Evolutionary conservation across 257 asterid genomes (phyloP), one percentile per base, ranked within the genome.

Genomic region (Lycium ferocissimum): DNA sequence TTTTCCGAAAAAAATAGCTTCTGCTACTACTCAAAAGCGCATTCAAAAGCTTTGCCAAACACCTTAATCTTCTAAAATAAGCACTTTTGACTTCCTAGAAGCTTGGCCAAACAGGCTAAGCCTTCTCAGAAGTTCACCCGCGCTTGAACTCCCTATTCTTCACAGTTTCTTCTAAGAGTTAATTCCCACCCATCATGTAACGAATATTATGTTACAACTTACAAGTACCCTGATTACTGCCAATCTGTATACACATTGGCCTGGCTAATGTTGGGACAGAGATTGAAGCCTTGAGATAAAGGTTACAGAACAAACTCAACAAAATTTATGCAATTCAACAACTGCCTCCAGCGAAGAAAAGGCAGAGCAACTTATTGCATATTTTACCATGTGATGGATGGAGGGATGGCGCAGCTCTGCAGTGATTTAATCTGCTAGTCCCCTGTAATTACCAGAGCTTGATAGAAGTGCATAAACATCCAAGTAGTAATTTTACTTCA

Each of bases 401-500:
- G 51, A 35, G 35, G 76, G 49, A 62, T 67, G 49, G 2, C 13
- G 4, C 49, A 37, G 75, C 22, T 20, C 73, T 26, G 10, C 7
- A 14, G 26, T 69, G 6, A 69, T 69, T 38, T 37, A 40, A 69
- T 69, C 76, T 69, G 15, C 53, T 69, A 7, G 53, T 69, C 26
- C 73, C 73, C 76, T 37, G 51, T 13, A 38, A 37, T 69, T 38
- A 69, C 76, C 76, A 69, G 76, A 69, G 51, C 76, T 69, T 37
- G n/a, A 15, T 5, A 35, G 1, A 69, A 69, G 13, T 37, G 76
- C 51, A 37, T 38, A 12, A 37, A 11, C 38, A 69, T 22, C 26
- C 6, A 69, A 37, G 14, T 35, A 69, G 51, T 37, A 35, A 15
- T 13, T 35, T 35, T 13, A 37, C 22, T 69, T 69, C 49, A 69